Evolutionary conservation across 257 asterid species (phyloP).

Genomic region (Penstemon davidsonii): DNA sequence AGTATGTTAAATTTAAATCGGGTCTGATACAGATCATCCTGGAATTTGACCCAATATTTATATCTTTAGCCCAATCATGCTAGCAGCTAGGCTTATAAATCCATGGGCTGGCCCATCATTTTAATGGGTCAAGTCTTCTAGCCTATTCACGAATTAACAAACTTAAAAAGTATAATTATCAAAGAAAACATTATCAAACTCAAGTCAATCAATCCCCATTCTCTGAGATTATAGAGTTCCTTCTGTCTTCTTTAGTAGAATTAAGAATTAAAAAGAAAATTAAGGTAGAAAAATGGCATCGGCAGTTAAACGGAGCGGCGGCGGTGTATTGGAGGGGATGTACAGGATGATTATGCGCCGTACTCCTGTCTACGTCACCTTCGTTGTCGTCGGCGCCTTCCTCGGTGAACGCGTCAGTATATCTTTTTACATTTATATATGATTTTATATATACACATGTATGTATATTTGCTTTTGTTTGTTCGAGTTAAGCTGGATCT

Average conservation of each 20-base stretch:
- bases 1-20: too few species aligned
- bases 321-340: slow-evolving; percentile 71
- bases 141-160: not conserved
- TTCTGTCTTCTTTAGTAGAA: not conserved
- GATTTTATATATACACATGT: not conserved
- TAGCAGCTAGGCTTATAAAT: too few species aligned
- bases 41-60: too few species aligned
- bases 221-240: too few species aligned
- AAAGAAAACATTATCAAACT: too few species aligned
- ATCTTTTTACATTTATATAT: not conserved
- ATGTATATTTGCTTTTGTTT: slow-evolving; percentile 12
- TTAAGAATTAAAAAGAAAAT: not conserved
- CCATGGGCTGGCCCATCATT: not conserved
- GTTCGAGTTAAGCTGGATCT: slow-evolving; percentile 33
- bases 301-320: slow-evolving; percentile 53
- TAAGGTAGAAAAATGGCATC: slow-evolving; percentile 36
- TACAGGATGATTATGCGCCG: slow-evolving; percentile 85
- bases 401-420: slow-evolving; percentile 74
- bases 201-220: not conserved
- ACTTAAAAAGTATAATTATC: too few species aligned
- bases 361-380: slow-evolving; percentile 74
- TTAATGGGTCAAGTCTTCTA: not conserved
- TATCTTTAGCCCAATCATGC: too few species aligned
- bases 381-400: slow-evolving; percentile 86
- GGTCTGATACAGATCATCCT: too few species aligned